Conservation (phyloP, 192 early-diverging fungal genomes). For the Coemansia sp. region DNA sequence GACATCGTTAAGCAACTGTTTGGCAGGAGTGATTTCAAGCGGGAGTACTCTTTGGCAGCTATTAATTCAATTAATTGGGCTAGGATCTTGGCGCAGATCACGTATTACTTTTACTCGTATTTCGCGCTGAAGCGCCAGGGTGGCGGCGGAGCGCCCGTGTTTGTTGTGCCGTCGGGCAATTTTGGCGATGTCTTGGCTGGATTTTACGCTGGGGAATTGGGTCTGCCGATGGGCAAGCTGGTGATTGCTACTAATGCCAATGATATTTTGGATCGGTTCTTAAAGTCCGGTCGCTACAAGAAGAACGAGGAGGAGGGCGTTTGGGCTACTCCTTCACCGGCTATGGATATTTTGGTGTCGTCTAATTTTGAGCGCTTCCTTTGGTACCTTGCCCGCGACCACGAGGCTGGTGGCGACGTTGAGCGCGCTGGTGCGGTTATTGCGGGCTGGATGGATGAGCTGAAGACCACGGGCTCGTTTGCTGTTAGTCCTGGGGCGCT, state of each 20-base stretch:
- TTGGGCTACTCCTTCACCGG: constrained; percentile 81
- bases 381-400: constrained; percentile 81
- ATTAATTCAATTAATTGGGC: constrained; percentile 99
- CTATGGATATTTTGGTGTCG: constrained; percentile 96
- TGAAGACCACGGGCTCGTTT: constrained; percentile 73
- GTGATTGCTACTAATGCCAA: constrained; percentile 96
- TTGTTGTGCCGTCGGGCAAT: constrained; percentile 95
- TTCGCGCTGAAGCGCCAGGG: constrained; percentile 59
- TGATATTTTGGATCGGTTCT: constrained; percentile 96
- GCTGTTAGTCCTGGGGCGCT: constrained; percentile 62
- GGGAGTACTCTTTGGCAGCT: constrained; percentile 79
- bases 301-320: constrained; percentile 64
- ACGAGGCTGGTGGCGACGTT: constrained; percentile 49
- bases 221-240: constrained; percentile 79
- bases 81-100: constrained; percentile 91
- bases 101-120: constrained; percentile 95
- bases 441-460: constrained; percentile 72
- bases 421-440: constrained; percentile 61
- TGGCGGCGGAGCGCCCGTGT: constrained; percentile 34
- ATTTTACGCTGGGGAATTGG: constrained; percentile 87
- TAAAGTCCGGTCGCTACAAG: constrained; percentile 76
- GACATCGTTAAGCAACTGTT: constrained; percentile 93
- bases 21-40: constrained; percentile 70
- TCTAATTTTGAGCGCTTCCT: constrained; percentile 97
- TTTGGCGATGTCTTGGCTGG: constrained; percentile 96